Evolutionary conservation across 2,329 filamentous ascomycete genomes (phyloP), one percentile per base, ranked within the genome.

Genomic region (Alternaria gaisen): DNA sequence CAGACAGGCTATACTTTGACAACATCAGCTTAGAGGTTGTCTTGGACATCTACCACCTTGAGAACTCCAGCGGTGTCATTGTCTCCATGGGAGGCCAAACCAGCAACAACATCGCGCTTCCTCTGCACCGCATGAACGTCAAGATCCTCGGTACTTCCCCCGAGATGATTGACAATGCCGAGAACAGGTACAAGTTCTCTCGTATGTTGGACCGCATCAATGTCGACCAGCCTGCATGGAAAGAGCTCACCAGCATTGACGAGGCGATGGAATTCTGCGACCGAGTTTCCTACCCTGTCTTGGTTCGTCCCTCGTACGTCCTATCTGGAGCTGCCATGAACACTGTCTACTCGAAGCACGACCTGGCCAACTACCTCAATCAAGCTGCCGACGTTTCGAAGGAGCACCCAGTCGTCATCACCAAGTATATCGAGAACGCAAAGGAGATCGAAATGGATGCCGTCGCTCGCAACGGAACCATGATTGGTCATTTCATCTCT

Each of bases 361-460:
- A 98, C 77, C 84, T 99, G 60, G 91, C 92, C 72, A 90, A 86
- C 73, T 98, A 96, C 80, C 85, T 99, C 44, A 88, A 91, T 67
- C 94, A 98, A 81, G 95, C 95, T 55, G 92, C 88, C 7, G 94
- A 97, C 67, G 95, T 99, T 47, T 98, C 95, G 6, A 89, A 92
- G 64, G 94, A 98, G 64, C 92, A 98, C 79, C 95, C 95, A 0
- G 95, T 99, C 11, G 95, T 99, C 63, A 98, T 99, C 75, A 98
- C 94, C 63, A 99, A 99, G 83, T 99, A 98, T 82, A 98, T 99
- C 69, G 95, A 99, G 84, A 95, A 97, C 69, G 95, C 95, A 67
- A 98, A 99, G 85, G 95, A 99, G 80, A 98, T 99, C 66, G 95
- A 99, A 81, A 98, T 99, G 95, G 95, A 99, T 72, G 95, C 95